These are phyloP conservation scores for Alternaria brassicicola DNA, from an alignment of 2,329 filamentous ascomycete species.

Conservation along the genomic window DNA sequence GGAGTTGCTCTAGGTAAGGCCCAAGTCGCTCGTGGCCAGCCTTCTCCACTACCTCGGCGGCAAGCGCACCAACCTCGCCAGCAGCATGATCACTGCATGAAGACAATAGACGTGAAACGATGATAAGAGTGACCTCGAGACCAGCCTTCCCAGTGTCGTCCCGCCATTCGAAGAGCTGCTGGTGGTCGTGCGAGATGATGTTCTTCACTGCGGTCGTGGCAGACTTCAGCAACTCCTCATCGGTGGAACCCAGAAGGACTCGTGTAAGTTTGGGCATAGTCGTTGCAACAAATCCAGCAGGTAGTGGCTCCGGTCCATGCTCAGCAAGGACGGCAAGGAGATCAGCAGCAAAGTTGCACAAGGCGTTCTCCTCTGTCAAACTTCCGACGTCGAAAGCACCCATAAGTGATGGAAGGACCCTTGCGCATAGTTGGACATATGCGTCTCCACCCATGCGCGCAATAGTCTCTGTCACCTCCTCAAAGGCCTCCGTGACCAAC, in stretches of 20 bases:
- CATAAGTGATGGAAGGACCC: slow-evolving; percentile 84
- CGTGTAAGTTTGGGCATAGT: slow-evolving; percentile 86
- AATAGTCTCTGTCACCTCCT: slow-evolving; percentile 78
- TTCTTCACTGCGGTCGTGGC: slow-evolving; percentile 86
- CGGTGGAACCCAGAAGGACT: slow-evolving; percentile 80
- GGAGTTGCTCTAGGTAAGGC: slow-evolving; percentile 84
- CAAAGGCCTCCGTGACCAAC: slow-evolving; percentile 87
- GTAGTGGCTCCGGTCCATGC: slow-evolving; percentile 82
- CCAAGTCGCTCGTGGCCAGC: slow-evolving; percentile 90
- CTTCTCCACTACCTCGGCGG: slow-evolving; percentile 93
- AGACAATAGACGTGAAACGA: slow-evolving; percentile 88
- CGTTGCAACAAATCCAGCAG: slow-evolving; percentile 81
- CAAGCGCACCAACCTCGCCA: slow-evolving; percentile 93
- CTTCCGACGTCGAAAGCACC: slow-evolving; percentile 88
- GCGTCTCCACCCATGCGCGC: slow-evolving; percentile 67
- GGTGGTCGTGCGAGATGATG: slow-evolving; percentile 86
- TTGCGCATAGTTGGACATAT: slow-evolving; percentile 80
- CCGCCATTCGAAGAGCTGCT: slow-evolving; percentile 87
- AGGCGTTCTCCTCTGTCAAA: slow-evolving; percentile 80
- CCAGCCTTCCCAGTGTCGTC: slow-evolving; percentile 79
- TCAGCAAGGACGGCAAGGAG: slow-evolving; percentile 81
- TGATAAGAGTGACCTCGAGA: slow-evolving; percentile 84
- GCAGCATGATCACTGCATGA: slow-evolving; percentile 86
- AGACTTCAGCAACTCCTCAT: slow-evolving; percentile 86
- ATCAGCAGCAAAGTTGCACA: slow-evolving; percentile 87